Conservation (phyloP, 345 rosid genomes). For the Eucalyptus cloeziana region DNA sequence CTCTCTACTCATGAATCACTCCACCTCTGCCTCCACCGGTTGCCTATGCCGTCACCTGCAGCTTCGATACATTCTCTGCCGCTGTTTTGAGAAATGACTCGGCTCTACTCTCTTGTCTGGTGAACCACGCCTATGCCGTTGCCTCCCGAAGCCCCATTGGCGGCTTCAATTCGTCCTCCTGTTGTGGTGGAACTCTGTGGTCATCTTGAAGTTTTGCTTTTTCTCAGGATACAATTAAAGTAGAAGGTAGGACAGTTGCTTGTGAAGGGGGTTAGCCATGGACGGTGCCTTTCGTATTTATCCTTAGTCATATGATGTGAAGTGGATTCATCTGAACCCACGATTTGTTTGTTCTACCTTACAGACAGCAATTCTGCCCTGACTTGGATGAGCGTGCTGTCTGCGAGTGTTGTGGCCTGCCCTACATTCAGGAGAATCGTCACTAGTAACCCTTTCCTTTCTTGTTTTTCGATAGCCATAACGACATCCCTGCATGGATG, state of each 20-base stretch:
- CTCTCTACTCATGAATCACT: too few relatives aligned
- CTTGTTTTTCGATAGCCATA: background rate
- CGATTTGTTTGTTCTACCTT: background rate
- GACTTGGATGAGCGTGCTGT: slow-evolving; percentile 78
- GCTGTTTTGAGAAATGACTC: too few relatives aligned
- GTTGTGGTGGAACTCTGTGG: background rate
- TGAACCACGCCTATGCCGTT: too few relatives aligned
- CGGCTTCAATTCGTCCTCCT: accelerated
- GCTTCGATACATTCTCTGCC: too few relatives aligned
- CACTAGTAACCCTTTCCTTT: slow-evolving; percentile 23
- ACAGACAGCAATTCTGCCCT: slow-evolving; percentile 73
- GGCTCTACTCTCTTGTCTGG: too few relatives aligned
- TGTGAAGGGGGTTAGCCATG: slow-evolving; percentile 79
- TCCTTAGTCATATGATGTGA: background rate
- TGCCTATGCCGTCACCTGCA: too few relatives aligned
- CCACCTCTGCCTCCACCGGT: too few relatives aligned
- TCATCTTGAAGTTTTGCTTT: background rate
- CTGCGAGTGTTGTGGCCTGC: slow-evolving; percentile 95
- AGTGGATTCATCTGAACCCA: background rate
- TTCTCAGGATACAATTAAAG: slow-evolving; percentile 66
- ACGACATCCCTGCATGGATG: background rate
- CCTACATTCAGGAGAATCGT: slow-evolving; percentile 78
- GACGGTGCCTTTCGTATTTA: background rate
- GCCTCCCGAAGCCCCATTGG: too few relatives aligned
- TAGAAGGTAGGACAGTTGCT: slow-evolving; percentile 87